Evolutionary conservation across 345 rosid genomes (phyloP), one percentile per base, ranked within the genome.

Genomic region (Populus alba): DNA sequence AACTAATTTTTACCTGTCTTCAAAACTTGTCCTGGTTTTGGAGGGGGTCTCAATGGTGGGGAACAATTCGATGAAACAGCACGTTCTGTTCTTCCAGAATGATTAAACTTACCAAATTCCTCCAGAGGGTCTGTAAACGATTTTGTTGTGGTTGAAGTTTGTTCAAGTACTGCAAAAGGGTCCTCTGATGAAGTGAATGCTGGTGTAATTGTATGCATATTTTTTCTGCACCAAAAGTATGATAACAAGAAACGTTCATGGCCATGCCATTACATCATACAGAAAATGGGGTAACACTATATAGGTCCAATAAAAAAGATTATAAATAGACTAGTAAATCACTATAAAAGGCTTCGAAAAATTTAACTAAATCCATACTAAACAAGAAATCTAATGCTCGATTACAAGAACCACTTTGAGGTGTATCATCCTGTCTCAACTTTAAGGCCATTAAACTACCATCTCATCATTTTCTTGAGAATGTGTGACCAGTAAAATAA

Each of bases 91-190:
- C 75, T 80, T 68, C 75, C 84, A 73, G 85, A 88, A 70, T 79
- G 78, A 80, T 78, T 81, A 18, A 87, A 77, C 76, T 83, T 84
- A 80, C 85, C 82, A 43, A 90, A 80, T 74, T 89, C 92, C 41
- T 88, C 96, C 37, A 88, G 86, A 55, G 92, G 92, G n/a, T 90
- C 90, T 4, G 77, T 69, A 27, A 87, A 83, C 38, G 72, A 71
- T 45, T 85, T 81, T 69, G 62, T 75, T 22, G 83, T 55, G 57
- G 83, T 81, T 33, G 87, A 88, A 62, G 86, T 75, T 25, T 91
- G 81, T 86, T 91, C 98, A 37, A 93, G 83, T 74, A 92, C 86
- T 61, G 79, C 85, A 77, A 93, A 93, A 67, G 95, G 97, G 70
- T 91, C 97, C 31, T 86, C 86, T 15, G 80, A 66, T 72, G 83